These are phyloP conservation scores for Sphagnum magellanicum DNA, from an alignment of 228 moss, liverwort and hornwort genomes.

Conservation along the genomic window DNA sequence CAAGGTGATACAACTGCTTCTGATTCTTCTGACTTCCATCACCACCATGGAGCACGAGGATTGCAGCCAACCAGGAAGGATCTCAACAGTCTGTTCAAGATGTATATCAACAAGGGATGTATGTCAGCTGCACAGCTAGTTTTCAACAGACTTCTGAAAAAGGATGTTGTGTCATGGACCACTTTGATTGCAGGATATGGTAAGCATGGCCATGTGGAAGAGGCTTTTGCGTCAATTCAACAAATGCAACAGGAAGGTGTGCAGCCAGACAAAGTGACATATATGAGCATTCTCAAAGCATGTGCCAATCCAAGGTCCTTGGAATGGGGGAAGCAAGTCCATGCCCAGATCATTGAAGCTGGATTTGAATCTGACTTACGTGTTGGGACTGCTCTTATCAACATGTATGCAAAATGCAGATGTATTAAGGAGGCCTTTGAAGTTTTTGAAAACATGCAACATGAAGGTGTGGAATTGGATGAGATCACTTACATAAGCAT, in stretches of 20 bases:
- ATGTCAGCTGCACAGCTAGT: not conserved
- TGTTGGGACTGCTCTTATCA: constrained; percentile 1
- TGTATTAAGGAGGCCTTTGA: not conserved
- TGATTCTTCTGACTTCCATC: no score
- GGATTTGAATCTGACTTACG: not conserved
- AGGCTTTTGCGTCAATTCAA: not conserved
- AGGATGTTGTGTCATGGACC: not conserved
- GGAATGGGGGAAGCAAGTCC: constrained; percentile 3
- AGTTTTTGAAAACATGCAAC: not conserved
- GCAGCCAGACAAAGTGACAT: constrained; percentile 1
- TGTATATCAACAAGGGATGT: not conserved
- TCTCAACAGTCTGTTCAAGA: not conserved
- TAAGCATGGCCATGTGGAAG: constrained; percentile 2
- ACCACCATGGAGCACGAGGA: no score
- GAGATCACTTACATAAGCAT: not conserved
- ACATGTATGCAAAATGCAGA: constrained; percentile 4
- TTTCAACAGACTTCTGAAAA: constrained; percentile 1
- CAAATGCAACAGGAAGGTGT: constrained; percentile 1
- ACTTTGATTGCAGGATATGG: not conserved
- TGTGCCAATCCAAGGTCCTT: not conserved
- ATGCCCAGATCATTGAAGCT: constrained; percentile 1
- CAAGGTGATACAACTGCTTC: no score
- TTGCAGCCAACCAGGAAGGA: no score
- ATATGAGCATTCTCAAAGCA: not conserved
- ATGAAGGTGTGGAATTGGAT: not conserved